Evolutionary conservation across 2,329 filamentous ascomycete genomes (phyloP).

Genomic region (Chrysoporthe austroafricana): DNA sequence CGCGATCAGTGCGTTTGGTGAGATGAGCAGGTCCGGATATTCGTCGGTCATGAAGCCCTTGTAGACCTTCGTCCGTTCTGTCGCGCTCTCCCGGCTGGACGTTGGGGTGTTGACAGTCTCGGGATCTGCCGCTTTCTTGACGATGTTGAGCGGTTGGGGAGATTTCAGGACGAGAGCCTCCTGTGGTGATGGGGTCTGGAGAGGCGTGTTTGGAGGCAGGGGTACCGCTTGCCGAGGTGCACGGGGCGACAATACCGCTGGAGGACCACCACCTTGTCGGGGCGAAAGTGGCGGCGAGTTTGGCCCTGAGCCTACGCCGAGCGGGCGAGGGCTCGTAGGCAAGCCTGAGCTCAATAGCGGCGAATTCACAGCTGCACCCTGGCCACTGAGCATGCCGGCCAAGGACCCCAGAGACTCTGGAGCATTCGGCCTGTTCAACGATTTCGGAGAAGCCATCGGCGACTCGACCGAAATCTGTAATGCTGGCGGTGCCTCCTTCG

Average conservation of each 20-base stretch:
- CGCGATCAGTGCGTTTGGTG: conserved; percentile 85
- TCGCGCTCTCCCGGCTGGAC: conserved; percentile 41
- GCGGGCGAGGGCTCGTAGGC: conserved; percentile 63
- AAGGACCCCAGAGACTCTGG: conserved; percentile 53
- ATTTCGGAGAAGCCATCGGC: conserved; percentile 42
- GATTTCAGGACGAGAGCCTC: conserved; percentile 43
- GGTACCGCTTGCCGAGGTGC: conserved; percentile 75
- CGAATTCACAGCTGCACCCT: conserved; percentile 39
- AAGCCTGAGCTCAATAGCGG: conserved; percentile 63
- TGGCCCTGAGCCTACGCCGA: conserved; percentile 55
- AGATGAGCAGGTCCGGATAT: conserved; percentile 81
- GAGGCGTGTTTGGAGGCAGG: conserved; percentile 70
- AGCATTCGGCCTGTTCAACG: conserved; percentile 41
- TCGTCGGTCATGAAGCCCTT: conserved; percentile 82
- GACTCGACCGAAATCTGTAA: conserved; percentile 40
- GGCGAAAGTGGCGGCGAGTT: conserved; percentile 74
- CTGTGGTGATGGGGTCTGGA: conserved; percentile 58
- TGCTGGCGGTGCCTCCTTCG: conserved; percentile 43
- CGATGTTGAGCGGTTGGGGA: conserved; percentile 45
- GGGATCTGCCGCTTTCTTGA: conserved; percentile 39
- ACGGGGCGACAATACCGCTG: conserved; percentile 64
- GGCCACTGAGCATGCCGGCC: conserved; percentile 53
- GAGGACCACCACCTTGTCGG: conserved; percentile 43
- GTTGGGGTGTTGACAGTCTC: conserved; percentile 36
- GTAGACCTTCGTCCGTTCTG: conserved; percentile 62